A percentile compares a stretch with the other conserved stretches of the same genome.
Conservation (phyloP, 2,329 filamentous ascomycete species). For the Fusarium caatingaense region DNA sequence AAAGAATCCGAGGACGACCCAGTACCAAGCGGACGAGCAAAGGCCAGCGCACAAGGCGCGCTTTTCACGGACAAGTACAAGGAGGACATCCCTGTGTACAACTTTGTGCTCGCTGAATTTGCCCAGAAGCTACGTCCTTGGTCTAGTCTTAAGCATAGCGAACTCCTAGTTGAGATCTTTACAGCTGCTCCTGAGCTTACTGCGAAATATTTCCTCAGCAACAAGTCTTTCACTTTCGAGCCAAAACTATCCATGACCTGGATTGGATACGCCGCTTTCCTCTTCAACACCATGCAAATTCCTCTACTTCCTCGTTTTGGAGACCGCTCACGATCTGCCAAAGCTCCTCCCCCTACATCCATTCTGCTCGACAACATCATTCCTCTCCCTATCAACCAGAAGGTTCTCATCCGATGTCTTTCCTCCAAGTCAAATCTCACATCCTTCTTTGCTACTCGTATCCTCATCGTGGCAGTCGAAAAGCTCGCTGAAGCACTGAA, state of each 20-base stretch:
- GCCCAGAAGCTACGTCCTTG: constrained; percentile 84
- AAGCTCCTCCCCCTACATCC: constrained; percentile 80
- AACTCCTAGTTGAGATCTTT: constrained; percentile 85
- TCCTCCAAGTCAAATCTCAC: constrained; percentile 82
- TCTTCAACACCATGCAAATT: constrained; percentile 83
- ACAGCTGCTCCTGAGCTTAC: constrained; percentile 84
- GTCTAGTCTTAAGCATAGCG: constrained; percentile 81
- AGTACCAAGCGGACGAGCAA: constrained; percentile 49
- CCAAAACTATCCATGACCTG: constrained; percentile 93
- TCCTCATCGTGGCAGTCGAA: constrained; percentile 81
- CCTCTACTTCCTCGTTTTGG: constrained; percentile 80
- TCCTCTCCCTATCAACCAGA: constrained; percentile 83
- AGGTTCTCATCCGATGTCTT: constrained; percentile 81
- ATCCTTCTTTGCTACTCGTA: constrained; percentile 83
- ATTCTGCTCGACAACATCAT: constrained; percentile 88
- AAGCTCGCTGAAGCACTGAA: constrained; percentile 77
- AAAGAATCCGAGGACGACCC: constrained; percentile 68
- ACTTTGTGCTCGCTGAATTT: constrained; percentile 82
- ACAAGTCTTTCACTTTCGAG: constrained; percentile 85
- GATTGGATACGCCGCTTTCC: constrained; percentile 91
- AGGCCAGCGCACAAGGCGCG: constrained; percentile 71
- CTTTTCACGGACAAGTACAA: constrained; percentile 76
- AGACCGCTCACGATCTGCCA: constrained; percentile 67
- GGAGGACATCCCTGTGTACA: constrained; percentile 78
- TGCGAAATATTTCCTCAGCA: constrained; percentile 86